Evolutionary conservation across 306 rosid species (phyloP).

Genomic region (Nissolia schottii): DNA sequence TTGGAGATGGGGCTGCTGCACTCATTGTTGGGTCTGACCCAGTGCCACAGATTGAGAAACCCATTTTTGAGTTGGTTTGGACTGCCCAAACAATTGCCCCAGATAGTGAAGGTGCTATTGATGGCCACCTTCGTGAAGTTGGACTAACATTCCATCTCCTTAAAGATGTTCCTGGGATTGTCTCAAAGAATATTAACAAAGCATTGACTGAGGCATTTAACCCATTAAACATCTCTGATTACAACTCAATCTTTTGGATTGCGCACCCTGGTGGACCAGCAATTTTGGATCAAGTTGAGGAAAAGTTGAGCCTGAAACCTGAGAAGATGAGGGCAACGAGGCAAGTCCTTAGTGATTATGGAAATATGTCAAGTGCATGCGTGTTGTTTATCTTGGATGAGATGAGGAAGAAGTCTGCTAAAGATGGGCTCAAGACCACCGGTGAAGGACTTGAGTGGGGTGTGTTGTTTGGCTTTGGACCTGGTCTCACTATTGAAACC

Average conservation of each 20-base stretch:
- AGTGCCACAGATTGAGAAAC: conserved; percentile 42
- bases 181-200: conserved; percentile 24
- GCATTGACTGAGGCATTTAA: conserved; percentile 26
- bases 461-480: conserved; percentile 67
- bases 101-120: conserved; percentile 52
- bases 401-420: conserved; percentile 47
- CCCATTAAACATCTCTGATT: conserved; percentile 22
- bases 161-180: conserved; percentile 33
- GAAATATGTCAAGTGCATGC: conserved; percentile 81
- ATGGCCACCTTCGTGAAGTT: conserved; percentile 33
- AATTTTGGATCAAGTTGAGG: conserved; percentile 26
- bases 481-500: conserved; percentile 65
- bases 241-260: conserved; percentile 36
- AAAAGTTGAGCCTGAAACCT: conserved; percentile 4
- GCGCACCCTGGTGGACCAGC: conserved; percentile 32
- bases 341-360: conserved; percentile 52
- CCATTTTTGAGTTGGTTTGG: conserved; percentile 51
- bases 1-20: conserved; percentile 37
- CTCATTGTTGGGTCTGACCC: conserved; percentile 60
- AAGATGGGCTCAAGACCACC: conserved; percentile 32
- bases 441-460: conserved; percentile 64
- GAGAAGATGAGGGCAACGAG: conserved; percentile 36
- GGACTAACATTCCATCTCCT: conserved; percentile 28
- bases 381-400: conserved; percentile 63
- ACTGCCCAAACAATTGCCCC: conserved; percentile 69